Base-by-base conservation (phyloP, 306 rosid genomes). In the Cicer cuneatum region DNA sequence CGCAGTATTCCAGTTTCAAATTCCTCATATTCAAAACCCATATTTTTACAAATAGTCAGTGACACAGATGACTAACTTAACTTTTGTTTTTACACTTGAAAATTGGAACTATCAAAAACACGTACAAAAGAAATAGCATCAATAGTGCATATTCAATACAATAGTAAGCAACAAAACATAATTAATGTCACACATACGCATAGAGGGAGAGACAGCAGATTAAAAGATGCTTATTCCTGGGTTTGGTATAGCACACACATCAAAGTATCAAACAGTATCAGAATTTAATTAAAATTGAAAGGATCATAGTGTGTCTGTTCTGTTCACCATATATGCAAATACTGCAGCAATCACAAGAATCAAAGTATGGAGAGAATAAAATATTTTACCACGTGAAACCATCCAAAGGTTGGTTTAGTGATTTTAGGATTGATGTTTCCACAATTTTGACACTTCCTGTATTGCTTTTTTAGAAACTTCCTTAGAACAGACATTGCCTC, bases 321-420 rank as follows among this genome's bases (percentile, higher is more conserved):
- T 47, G 52, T 47, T 47, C 16, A 47, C 52, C 7, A 13, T 13
- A 47, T 47, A 47, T 13, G 5, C 52, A 47, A 47, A 47, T 47
- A 47, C 13, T 2, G 33, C 33, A 18, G 6, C 24, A 53, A 53
- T 18, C 35, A 53, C 11, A 53, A 19, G 59, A 53, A 53, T 18
- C 24, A 18, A 53, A 53, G 33, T 18, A 53, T 53, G 13, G 59
- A 52, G 35, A 51, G 39, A 81, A 39, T n/a, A 29, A 80, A 78
- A 75, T 62, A 68, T 64, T 37, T 46, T 85, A 94, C 98, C 97
- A 59, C 38, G 69, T 85, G 72, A 66, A 91, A 82, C 96, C 97
- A 90, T 65, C 97, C 98, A 83, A 87, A 91, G 63, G 85, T 83
- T 71, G 97, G 98, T 86, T 71, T 86, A 51, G 12, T 87, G 66